Base-by-base conservation (phyloP, 2,329 filamentous ascomycete species). In the Phialophora chinensis region DNA sequence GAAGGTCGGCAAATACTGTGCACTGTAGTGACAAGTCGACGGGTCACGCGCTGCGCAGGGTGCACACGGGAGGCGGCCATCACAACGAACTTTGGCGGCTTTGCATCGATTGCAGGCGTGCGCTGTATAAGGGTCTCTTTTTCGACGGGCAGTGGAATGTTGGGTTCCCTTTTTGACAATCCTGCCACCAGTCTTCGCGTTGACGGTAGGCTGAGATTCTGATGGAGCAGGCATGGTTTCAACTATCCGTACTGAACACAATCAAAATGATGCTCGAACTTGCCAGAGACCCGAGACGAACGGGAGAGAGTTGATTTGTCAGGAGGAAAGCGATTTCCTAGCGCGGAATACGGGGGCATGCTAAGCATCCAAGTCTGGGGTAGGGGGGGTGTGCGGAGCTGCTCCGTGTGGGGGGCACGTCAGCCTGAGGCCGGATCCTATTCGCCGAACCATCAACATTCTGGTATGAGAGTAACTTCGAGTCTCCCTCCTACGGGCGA, bases 21-120 rank as follows among this genome's bases (percentile, higher is more conserved):
- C 54, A 56, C 29, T 56, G 33, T 56, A 56, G 54, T 38, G 54
- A 23, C 54, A 56, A 20, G 31, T 56, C 29, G 20, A 56, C 25
- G 54, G 33, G 29, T 56, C 54, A 56, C 54, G 54, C 54, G 54
- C 54, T 23, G 54, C 54, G 54, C 54, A 56, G 54, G 29, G n/a
- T 38, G 54, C 17, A 56, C 54, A 56, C 31, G 54, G 54, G 35
- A 56, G 54, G 20, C 54, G 54, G 54, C 54, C 54, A 56, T 56
- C 54, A 42, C 54, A 56, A 56, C 54, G 54, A 56, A 56, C 54
- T 56, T 56, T 56, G 54, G 54, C 54, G 31, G 54, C 31, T 42
- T 25, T 56, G 54, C 54, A 56, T 42, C 54, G 54, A 56, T 56
- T 56, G 54, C 54, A 56, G 31, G 54, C 54, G 14, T 56, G 54